Conservation (phyloP, 176 grass and related monocot species). For the Hordeum vulgare region DNA sequence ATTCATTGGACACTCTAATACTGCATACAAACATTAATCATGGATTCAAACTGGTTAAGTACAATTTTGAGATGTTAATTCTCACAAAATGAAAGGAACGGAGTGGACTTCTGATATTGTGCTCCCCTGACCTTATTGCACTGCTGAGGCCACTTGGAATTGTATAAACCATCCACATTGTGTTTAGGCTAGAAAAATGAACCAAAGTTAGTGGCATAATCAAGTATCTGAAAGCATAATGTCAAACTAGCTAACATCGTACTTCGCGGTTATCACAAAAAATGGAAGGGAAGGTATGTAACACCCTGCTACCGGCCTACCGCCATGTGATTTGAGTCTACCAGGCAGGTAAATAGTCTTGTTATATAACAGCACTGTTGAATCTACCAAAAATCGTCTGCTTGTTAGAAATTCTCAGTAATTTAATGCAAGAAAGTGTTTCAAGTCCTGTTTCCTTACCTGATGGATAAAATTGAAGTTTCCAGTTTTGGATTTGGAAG, state of each 20-base stretch:
- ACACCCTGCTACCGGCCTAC: neutral
- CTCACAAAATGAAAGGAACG: neutral
- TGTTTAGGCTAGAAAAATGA: constrained; percentile 62
- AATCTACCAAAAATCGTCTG: neutral
- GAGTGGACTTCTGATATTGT: neutral
- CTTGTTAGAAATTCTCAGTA: neutral
- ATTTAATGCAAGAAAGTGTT: neutral
- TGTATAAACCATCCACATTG: constrained; percentile 99
- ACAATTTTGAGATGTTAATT: neutral
- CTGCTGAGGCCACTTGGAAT: constrained; percentile 91
- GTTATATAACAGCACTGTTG: neutral
- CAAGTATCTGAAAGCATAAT: neutral
- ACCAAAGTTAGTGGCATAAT: neutral
- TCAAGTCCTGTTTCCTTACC: constrained; percentile 31
- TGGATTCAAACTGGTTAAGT: neutral
- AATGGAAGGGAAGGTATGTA: neutral
- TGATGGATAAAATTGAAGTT: constrained; percentile 90
- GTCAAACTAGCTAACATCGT: neutral
- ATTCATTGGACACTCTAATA: constrained; percentile 93
- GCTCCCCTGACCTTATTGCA: constrained; percentile 50
- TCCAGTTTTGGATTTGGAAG: constrained; percentile 88
- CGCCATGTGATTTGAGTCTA: neutral
- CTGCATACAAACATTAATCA: constrained; percentile 31
- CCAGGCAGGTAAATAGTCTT: neutral
- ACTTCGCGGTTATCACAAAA: neutral